phyloP scores from a whole-genome alignment of 352 stramenopile genomes.

The Phytophthora macrochlamydospora region DNA sequence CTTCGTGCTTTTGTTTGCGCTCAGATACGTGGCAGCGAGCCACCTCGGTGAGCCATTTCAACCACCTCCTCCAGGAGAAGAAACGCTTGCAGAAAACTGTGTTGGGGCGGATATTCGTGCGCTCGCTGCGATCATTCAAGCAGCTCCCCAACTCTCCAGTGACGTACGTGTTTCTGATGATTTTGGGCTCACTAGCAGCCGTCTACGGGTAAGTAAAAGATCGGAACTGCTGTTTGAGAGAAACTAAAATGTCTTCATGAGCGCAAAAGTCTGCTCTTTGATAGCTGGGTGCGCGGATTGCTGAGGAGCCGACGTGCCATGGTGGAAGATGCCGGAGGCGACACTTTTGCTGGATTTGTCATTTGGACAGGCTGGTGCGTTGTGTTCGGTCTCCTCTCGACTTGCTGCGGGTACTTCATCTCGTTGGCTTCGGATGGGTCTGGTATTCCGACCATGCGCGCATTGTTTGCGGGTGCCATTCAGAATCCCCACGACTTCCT shows the following conservation, averaged over 20 bases:
- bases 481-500: constrained; percentile 75
- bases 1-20: constrained; percentile 11
- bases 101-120: constrained; percentile 62
- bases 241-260: not conserved
- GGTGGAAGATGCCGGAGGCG: constrained; percentile 50
- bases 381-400: constrained; percentile 55
- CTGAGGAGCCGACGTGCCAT: constrained; percentile 55
- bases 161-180: constrained; percentile 77
- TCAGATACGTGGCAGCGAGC: constrained; percentile 76
- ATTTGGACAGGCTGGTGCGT: constrained; percentile 75
- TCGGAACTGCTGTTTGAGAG: not conserved
- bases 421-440: constrained; percentile 71
- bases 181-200: constrained; percentile 63
- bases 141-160: constrained; percentile 82
- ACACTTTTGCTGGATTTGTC: constrained; percentile 70
- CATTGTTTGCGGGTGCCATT: constrained; percentile 80
- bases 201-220: constrained; percentile 57
- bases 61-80: constrained; percentile 67
- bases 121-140: constrained; percentile 69
- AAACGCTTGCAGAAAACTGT: constrained; percentile 56
- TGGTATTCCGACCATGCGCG: constrained; percentile 80
- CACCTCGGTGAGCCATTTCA: constrained; percentile 71
- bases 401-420: constrained; percentile 62
- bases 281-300: constrained; percentile 71
- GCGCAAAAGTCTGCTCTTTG: constrained; percentile 56